Evolutionary conservation across 2,329 filamentous ascomycete species (phyloP), one percentile per base, ranked within the genome.

Genomic region (Ophiocordyceps australis): DNA sequence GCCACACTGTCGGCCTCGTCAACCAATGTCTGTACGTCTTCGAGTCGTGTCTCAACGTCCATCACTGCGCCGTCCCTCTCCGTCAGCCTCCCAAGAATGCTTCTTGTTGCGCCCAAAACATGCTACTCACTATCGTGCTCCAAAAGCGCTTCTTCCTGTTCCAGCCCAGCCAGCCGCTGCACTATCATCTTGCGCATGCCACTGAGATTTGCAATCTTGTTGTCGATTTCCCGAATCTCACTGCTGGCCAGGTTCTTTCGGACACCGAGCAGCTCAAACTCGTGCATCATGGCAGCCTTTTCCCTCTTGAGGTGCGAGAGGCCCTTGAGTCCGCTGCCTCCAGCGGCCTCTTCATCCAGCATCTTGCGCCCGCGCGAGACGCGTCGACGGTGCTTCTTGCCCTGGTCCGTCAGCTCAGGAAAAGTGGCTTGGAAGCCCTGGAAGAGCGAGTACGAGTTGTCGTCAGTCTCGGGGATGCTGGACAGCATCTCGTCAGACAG

Each of bases 231-330:
- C 32, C 74, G 72, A 31, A 98, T 95, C 50, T 98, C 89, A 34
- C 81, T 79, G 41, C 82, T 89, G 38, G 85, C 86, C 86, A 98
- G 94, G 44, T 89, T 93, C 52, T 98, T 98, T 31, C 89, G 70
- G 33, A 95, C 72, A 4, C 76, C 68, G 55, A 95, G 72, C 69
- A 94, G 80, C 43, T 95, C 83, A 38, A 98, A 59, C 37, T 81
- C 70, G 48, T 91, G 83, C 55, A 77, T 74, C 55, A 94, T 64
- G 28, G 67, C 60, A 22, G 76, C 67, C 47, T 80, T 80, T 38
- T 92, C 82, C 45, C 75, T 79, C 49, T 78, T 81, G 36, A 95
- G 52, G 37, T 74, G 75, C 24, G 63, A 62, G 41, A 93, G 57
- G 15, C 73, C 65, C 19, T 79, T 70, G 12, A 76, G 71, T 14